A percentile compares a stretch with the other conserved stretches of the same genome.
Evolutionary conservation across 106 monocot species (phyloP).

Genomic region (Acorus calamus): DNA sequence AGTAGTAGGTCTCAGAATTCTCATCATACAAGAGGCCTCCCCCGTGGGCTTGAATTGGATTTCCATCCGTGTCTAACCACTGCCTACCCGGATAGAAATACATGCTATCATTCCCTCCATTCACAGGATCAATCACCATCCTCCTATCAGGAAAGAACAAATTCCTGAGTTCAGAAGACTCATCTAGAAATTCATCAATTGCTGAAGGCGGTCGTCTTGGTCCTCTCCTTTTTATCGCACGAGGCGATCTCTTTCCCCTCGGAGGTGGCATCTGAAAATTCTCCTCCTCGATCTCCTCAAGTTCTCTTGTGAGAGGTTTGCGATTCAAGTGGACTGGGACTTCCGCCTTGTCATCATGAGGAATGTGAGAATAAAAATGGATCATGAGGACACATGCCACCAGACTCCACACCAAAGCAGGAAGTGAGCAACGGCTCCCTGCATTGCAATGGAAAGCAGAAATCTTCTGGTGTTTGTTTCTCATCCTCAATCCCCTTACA

Average conservation of each 20-base stretch:
- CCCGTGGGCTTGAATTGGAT: constrained; percentile 96
- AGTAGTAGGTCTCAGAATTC: constrained; percentile 60
- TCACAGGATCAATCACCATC: constrained; percentile 38
- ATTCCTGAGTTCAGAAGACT: constrained; percentile 59
- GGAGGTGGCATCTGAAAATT: constrained; percentile 50
- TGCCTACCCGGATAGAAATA: constrained; percentile 59
- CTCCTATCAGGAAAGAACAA: constrained; percentile 66
- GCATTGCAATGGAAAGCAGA: constrained; percentile 63
- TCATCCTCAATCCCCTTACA: constrained; percentile 62
- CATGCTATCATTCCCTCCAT: constrained; percentile 45
- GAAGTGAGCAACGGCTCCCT: constrained; percentile 50
- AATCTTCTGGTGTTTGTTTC: constrained; percentile 68
- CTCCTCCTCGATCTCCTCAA: constrained; percentile 78
- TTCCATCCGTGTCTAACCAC: constrained; percentile 87
- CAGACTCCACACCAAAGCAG: constrained; percentile 38
- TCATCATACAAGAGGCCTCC: constrained; percentile 77
- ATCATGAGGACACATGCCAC: constrained; percentile 46
- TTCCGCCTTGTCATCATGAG: constrained; percentile 17
- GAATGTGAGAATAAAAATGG: constrained; percentile 33
- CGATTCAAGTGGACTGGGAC: constrained; percentile 13
- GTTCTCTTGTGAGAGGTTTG: constrained; percentile 22
- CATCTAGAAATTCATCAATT: constrained; percentile 78
- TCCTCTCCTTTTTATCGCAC: constrained; percentile 58
- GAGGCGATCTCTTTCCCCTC: constrained; percentile 44
- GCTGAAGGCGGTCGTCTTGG: constrained; percentile 42